Percentiles rank a stretch among this genome's conserved stretches.
phyloP scores from a whole-genome alignment of 768 basidiomycete genomes.

The Podaxis sp. region DNA sequence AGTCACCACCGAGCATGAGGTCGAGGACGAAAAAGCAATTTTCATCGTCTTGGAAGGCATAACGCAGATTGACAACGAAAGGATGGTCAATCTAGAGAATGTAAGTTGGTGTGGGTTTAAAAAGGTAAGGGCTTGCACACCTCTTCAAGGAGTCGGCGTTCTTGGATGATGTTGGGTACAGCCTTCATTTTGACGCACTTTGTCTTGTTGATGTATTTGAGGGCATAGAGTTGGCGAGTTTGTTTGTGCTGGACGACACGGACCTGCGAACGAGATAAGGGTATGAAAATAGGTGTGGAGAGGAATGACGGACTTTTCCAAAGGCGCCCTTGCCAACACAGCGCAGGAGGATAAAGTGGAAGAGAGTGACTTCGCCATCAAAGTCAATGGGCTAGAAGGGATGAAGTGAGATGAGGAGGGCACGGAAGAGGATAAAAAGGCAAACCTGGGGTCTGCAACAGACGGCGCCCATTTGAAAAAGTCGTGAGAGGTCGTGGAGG shows the following conservation, averaged over 20 bases:
- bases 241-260: constrained; percentile 99
- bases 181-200: constrained; percentile 99
- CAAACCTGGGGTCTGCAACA: constrained; percentile 82
- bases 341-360: constrained; percentile 91
- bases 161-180: constrained; percentile 96
- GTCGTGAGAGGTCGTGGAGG: constrained; percentile 13
- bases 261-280: constrained; percentile 55
- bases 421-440: constrained; percentile 5
- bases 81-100: constrained; percentile 83
- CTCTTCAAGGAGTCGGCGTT: constrained; percentile 93
- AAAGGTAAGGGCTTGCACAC: constrained; percentile 37
- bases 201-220: constrained; percentile 99
- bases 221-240: constrained; percentile 92
- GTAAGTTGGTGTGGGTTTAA: background rate
- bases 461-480: constrained; percentile 66
- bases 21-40: constrained; percentile 99
- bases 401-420: constrained; percentile 3
- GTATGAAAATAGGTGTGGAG: constrained; percentile 17
- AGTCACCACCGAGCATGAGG: constrained; percentile 94
- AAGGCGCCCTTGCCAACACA: constrained; percentile 99
- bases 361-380: constrained; percentile 93
- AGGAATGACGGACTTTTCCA: constrained; percentile 71
- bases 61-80: constrained; percentile 91
- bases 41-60: constrained; percentile 97
- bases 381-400: constrained; percentile 83